Percentiles rank a stretch among this genome's conserved stretches.
Conservation (phyloP, 2,329 filamentous ascomycete species). For the Akanthomyces muscarius region DNA sequence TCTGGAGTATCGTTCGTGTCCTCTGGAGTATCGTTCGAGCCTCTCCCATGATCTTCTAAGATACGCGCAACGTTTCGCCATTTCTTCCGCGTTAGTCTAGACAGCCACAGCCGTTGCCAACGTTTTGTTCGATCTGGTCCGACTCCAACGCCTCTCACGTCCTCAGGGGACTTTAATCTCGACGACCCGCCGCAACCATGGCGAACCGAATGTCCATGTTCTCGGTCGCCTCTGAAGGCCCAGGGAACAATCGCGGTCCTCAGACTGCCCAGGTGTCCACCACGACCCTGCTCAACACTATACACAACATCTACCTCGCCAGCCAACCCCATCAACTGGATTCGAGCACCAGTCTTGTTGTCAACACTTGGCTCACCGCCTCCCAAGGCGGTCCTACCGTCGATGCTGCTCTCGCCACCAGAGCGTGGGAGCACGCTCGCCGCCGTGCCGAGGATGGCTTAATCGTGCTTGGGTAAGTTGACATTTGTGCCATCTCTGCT, state of each 20-base stretch:
- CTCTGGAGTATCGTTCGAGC: not conserved
- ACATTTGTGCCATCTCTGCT: constrained; percentile 11
- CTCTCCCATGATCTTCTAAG: not conserved
- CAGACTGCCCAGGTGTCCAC: constrained; percentile 81
- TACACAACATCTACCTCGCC: constrained; percentile 84
- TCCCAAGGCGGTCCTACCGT: constrained; percentile 68
- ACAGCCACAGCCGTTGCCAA: constrained; percentile 4
- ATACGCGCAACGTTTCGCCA: not conserved
- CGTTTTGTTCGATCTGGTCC: constrained; percentile 2
- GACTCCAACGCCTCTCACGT: constrained; percentile 32
- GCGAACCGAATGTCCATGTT: constrained; percentile 66
- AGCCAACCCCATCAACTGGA: constrained; percentile 83
- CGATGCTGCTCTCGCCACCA: constrained; percentile 70
- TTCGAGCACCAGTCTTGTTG: constrained; percentile 82
- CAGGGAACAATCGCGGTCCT: constrained; percentile 56
- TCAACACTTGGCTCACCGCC: constrained; percentile 93
- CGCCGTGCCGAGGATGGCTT: constrained; percentile 93
- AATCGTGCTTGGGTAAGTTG: constrained; percentile 75
- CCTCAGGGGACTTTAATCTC: constrained; percentile 29
- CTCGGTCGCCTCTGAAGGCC: constrained; percentile 61
- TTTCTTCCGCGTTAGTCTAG: not conserved
- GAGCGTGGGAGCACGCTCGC: constrained; percentile 95
- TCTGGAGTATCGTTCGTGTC: not conserved
- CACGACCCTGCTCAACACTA: constrained; percentile 84
- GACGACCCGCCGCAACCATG: constrained; percentile 40